Base-by-base conservation (phyloP, 345 rosid species). In the Rubroshorea leprosula region DNA sequence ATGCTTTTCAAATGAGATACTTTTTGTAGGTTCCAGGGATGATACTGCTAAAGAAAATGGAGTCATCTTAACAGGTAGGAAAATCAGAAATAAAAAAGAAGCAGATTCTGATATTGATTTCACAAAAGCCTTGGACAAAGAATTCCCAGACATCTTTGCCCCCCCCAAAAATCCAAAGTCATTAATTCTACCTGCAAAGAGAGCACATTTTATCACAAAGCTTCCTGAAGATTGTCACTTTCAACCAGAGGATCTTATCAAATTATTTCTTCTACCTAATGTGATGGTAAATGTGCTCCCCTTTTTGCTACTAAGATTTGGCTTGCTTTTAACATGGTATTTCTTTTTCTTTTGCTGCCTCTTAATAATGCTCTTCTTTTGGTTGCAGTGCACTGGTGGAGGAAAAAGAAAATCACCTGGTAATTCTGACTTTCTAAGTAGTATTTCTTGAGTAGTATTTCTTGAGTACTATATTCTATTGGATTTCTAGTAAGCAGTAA, bases 201-300 rank as follows among this genome's bases (percentile, higher is more conserved):
- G 87, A 80, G 52, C 71, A 57, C 79, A 81, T 48, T 71, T 80
- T 66, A 82, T 67, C 51, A 80, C 84, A 48, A 84, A 63, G 62
- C 80, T 93, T 52, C 98, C 99, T n/a, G 97, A 89, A 79, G 97
- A 93, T 81, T 87, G 96, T 65, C 99, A 93, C 72, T 93, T 85
- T 71, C 97, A 86, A 71, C 99, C 97, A 29, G 97, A 89, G 77
- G 68, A 78, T 72, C 87, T 93, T 54, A 83, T 87, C 58, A 93
- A 89, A 70, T 73, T 93, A 51, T 93, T 93, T 74, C 86, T 89
- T 67, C 77, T 86, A 24, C 99, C 99, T 8, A 75, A 85, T 62
- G 68, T 74, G 41, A 77, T 78, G 97, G 99, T 92, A 89, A 29
- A 68, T 62, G 44, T 39, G 60, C 64, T 52, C 18, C 48, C 55